phyloP scores from a whole-genome alignment of 2,329 filamentous ascomycete genomes.

The Aspergillus felis region DNA sequence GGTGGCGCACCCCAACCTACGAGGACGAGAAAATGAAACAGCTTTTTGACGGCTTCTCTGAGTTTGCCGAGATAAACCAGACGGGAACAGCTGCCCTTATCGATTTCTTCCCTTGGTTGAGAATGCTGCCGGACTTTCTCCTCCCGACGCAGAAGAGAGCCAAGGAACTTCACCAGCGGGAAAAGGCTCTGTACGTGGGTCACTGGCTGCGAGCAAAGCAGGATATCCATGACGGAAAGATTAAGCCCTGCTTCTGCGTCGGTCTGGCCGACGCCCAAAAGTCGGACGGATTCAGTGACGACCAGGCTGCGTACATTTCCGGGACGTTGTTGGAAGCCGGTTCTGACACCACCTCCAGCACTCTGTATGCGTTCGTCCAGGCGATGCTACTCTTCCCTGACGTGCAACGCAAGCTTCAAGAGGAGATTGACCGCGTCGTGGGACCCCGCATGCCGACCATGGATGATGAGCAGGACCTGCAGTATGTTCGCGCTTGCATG shows the following conservation, averaged over 20 bases:
- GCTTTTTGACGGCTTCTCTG: conserved; percentile 41
- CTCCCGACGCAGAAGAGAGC: conserved; percentile 37
- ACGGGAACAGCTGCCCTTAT: conserved; percentile 42
- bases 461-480: conserved; percentile 32
- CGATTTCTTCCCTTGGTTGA: conserved; percentile 46
- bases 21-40: conserved; percentile 43
- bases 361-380: conserved; percentile 48
- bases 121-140: conserved; percentile 42
- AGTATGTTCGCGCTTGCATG: conserved; percentile 32
- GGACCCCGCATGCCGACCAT: conserved; percentile 31
- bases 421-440: conserved; percentile 37
- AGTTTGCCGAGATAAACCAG: conserved; percentile 43
- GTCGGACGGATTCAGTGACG: conserved; percentile 29
- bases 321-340: conserved; percentile 41
- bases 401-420: conserved; percentile 40
- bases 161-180: conserved; percentile 41
- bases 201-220: conserved; percentile 43
- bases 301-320: conserved; percentile 29
- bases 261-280: conserved; percentile 28
- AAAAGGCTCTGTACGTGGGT: conserved; percentile 40
- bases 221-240: conserved; percentile 24
- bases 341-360: conserved; percentile 49
- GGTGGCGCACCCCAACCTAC: conserved; percentile 40
- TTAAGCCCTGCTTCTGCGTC: conserved; percentile 27
- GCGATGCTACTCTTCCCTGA: conserved; percentile 47